Evolutionary conservation across 768 basidiomycete species (phyloP), one percentile per base, ranked within the genome.

Genomic region (Pisolithus albus): DNA sequence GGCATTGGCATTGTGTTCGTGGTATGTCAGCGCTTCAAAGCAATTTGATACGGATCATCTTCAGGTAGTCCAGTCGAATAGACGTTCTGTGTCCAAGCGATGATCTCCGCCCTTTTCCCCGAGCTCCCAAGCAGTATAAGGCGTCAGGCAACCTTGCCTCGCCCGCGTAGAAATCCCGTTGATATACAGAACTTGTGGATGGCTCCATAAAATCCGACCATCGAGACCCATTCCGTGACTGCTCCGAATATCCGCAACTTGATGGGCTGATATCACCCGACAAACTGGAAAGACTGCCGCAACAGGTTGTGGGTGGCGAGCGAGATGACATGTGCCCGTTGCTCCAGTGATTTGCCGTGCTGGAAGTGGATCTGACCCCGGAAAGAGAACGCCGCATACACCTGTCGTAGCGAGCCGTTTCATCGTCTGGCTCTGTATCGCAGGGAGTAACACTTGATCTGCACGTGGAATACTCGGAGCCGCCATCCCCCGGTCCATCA

Each of bases 391-490:
- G 34, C 13, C 3, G 18, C 18, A 15, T 38, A 37, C 46, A 37
- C 41, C 16, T 34, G 21, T 21, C 23, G 40, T n/a, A 8, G 40
- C 8, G 8, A 11, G 21, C 18, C 3, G 15, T 30, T 16, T n/a
- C 42, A 43, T 19, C 16, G 26, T 8, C 26, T 21, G 8, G n/a
- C 41, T 11, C 19, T 19, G 41, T 2, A 5, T 3, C 18, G 19
- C 18, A 7, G 18, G 18, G n/a, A 19, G 42, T 30, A 42, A 53
- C 37, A 16, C 54, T 47, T 6, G 64, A 56, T 6, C 52, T 45
- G 36, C 64, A 66, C 16, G 64, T 62, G 34, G 64, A 66, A 43
- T 60, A 65, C 32, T 49, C 51, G 9, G 64, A 56, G 53, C 54
- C 55, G 32, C 51, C 45, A n/a, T 46, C 46, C 28, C 18, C 46